Percentiles rank a stretch among this genome's conserved stretches.
These are phyloP conservation scores for Bjerkandera adusta DNA, from an alignment of 1,284 basidiomycete genomes.

Conservation along the genomic window DNA sequence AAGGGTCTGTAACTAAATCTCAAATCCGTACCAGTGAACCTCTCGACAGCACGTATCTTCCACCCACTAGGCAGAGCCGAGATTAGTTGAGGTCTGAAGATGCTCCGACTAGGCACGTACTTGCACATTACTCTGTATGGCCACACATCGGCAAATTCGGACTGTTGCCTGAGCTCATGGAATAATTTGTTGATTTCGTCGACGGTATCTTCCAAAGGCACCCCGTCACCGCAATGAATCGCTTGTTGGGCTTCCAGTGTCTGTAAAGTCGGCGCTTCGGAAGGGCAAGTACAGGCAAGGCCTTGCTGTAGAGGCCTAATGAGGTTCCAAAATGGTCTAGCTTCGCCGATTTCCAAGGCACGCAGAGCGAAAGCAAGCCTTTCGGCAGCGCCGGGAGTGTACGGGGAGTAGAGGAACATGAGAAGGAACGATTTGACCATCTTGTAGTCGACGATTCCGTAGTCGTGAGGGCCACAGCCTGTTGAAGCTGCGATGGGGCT, in stretches of 20 bases:
- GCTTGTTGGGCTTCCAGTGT: not conserved
- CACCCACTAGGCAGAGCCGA: conserved; percentile 14
- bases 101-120: not conserved
- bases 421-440: conserved; percentile 9
- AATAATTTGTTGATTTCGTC: conserved; percentile 2
- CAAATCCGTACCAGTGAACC: conserved; percentile 10
- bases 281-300: too few species aligned
- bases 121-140: conserved; percentile 2
- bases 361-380: conserved; percentile 2
- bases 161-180: not conserved
- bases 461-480: not conserved
- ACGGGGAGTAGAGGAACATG: conserved; percentile 12
- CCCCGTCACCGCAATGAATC: conserved; percentile 2
- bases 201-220: not conserved
- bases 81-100: not conserved
- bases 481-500: conserved; percentile 1
- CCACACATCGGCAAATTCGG: conserved; percentile 8
- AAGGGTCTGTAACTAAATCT: not conserved
- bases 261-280: not conserved
- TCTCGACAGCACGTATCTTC: conserved; percentile 13
- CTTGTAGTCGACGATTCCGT: conserved; percentile 15
- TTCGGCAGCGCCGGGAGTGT: not conserved
- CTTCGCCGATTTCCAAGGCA: conserved; percentile 11
- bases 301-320: not conserved
- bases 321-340: conserved; percentile 7